These are phyloP conservation scores for Penicillium sp. DNA, from an alignment of 2,329 filamentous ascomycete genomes.

Conservation along the genomic window DNA sequence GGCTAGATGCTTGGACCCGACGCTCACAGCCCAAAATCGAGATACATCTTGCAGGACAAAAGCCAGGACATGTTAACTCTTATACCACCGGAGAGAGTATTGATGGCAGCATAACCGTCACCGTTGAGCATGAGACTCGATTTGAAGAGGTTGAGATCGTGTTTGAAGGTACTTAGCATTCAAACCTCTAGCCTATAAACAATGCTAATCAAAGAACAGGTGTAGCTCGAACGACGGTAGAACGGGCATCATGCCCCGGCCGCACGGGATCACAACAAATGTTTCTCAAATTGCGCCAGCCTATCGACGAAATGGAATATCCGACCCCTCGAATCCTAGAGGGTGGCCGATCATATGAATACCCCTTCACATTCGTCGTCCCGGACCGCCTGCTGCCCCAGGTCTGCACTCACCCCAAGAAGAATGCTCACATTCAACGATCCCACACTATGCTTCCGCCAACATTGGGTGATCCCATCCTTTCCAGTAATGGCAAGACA, in stretches of 20 bases:
- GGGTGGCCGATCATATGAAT: conserved; percentile 56
- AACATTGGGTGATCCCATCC: conserved; percentile 58
- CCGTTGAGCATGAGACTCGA: conserved; percentile 51
- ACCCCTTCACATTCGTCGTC: conserved; percentile 65
- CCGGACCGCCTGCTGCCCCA: conserved; percentile 61
- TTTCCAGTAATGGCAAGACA: conserved; percentile 51
- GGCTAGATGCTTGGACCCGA: conserved; percentile 30
- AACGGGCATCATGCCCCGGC: conserved; percentile 55
- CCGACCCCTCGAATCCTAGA: conserved; percentile 56
- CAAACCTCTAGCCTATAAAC: not conserved
- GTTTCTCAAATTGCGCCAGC: conserved; percentile 63
- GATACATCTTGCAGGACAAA: conserved; percentile 33
- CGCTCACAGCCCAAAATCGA: conserved; percentile 33
- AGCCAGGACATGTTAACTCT: conserved; percentile 43
- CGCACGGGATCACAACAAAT: conserved; percentile 58
- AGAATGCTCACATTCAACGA: conserved; percentile 53
- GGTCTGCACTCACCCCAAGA: conserved; percentile 56
- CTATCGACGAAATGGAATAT: conserved; percentile 54
- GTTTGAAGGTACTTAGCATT: conserved; percentile 50
- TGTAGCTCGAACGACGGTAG: conserved; percentile 53
- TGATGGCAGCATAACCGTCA: conserved; percentile 54
- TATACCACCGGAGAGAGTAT: conserved; percentile 61
- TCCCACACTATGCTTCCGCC: conserved; percentile 62
- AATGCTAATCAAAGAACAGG: conserved; percentile 36
- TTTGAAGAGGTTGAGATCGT: conserved; percentile 61